A percentile compares a stretch with the other conserved stretches of the same genome.
Conservation (phyloP, 352 stramenopile genomes). For the Phytophthora ohioensis region DNA sequence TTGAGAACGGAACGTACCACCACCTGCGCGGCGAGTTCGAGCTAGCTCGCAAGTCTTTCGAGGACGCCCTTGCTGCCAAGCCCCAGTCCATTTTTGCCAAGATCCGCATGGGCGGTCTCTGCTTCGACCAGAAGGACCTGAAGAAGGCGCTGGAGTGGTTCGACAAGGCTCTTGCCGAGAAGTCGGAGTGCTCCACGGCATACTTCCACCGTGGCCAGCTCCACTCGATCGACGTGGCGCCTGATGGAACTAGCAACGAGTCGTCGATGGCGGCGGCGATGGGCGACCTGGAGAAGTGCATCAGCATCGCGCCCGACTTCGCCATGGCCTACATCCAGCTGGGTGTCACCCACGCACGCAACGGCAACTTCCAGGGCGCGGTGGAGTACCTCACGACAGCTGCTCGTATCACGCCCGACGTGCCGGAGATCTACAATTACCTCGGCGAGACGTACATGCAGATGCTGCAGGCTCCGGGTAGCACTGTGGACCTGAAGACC, state of each 20-base stretch:
- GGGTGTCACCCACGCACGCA: slow-evolving; percentile 77
- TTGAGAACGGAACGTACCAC: slow-evolving; percentile 82
- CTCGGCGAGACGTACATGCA: slow-evolving; percentile 90
- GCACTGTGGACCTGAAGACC: slow-evolving; percentile 56
- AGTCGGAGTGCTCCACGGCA: slow-evolving; percentile 73
- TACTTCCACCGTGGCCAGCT: slow-evolving; percentile 87
- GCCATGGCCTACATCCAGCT: slow-evolving; percentile 88
- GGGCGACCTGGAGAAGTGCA: slow-evolving; percentile 76
- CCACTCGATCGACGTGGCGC: slow-evolving; percentile 75
- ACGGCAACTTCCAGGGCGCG: slow-evolving; percentile 75
- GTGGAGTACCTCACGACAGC: slow-evolving; percentile 74
- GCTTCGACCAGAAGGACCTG: slow-evolving; percentile 86
- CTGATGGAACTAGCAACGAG: slow-evolving; percentile 62
- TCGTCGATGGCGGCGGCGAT: slow-evolving; percentile 63
- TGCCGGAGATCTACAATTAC: slow-evolving; percentile 89
- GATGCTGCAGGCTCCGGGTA: slow-evolving; percentile 68
- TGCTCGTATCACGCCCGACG: slow-evolving; percentile 70
- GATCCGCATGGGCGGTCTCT: slow-evolving; percentile 84
- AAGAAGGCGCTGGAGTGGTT: slow-evolving; percentile 80
- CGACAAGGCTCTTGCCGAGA: slow-evolving; percentile 73
- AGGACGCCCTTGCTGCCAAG: slow-evolving; percentile 67
- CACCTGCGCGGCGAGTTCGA: slow-evolving; percentile 83
- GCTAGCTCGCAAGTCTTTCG: slow-evolving; percentile 68
- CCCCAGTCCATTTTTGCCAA: slow-evolving; percentile 82
- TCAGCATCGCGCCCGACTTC: slow-evolving; percentile 76